Evolutionary conservation across 495 filamentous ascomycete genomes (phyloP).

Genomic region (Letharia columbiana): DNA sequence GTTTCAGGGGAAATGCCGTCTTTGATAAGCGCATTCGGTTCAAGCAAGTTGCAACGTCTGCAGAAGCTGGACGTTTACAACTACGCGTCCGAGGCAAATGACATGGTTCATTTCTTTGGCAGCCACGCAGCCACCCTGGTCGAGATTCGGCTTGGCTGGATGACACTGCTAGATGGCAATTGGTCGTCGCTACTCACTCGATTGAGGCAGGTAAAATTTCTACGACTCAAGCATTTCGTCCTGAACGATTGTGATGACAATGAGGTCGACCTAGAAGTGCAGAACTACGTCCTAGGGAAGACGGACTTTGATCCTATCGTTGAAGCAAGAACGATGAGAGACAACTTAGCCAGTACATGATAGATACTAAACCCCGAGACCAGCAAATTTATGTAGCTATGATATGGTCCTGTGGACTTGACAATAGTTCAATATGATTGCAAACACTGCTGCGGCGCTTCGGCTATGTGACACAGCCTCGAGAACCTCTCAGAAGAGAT

Average conservation of each 20-base stretch:
- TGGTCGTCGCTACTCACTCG: conserved; percentile 1
- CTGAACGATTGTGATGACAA: conserved; percentile 4
- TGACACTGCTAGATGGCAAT: neutral
- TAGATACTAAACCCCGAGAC: neutral
- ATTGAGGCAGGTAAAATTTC: neutral
- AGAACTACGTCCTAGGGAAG: neutral
- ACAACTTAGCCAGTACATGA: neutral
- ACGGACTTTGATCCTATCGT: neutral
- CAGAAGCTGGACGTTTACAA: conserved; percentile 6
- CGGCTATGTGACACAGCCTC: neutral
- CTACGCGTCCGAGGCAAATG: neutral
- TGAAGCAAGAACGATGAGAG: neutral
- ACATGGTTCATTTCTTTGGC: neutral
- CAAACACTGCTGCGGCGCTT: neutral
- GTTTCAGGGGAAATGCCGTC: neutral
- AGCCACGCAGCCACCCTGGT: neutral
- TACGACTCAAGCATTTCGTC: neutral
- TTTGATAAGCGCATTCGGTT: neutral
- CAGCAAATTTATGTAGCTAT: neutral
- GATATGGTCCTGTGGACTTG: neutral
- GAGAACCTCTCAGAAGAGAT: neutral
- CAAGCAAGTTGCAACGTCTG: neutral
- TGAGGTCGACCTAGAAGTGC: conserved; percentile 3
- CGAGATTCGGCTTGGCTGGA: neutral
- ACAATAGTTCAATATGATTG: neutral